Evolutionary conservation across 306 rosid genomes (phyloP).

Genomic region (Ceratonia siliqua): DNA sequence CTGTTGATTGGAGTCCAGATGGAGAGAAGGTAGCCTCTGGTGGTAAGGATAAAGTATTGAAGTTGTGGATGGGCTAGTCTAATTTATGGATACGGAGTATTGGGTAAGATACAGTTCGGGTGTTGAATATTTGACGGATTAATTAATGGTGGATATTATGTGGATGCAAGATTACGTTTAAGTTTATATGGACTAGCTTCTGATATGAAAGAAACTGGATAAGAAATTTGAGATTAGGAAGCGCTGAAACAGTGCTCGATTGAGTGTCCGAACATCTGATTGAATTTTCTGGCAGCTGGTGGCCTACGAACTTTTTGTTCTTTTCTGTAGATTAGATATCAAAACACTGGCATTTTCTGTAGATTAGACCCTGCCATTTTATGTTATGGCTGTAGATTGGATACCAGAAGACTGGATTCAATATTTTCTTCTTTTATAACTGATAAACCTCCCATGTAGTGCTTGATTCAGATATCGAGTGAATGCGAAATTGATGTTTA

Average conservation of each 20-base stretch:
- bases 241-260: conserved; percentile 1
- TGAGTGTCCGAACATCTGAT: conserved; percentile 16
- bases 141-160: conserved; percentile 14
- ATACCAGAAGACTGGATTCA: no score
- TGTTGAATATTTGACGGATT: conserved; percentile 10
- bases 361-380: no score
- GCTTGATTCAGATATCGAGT: no score
- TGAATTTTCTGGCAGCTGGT: not conserved
- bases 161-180: conserved; percentile 1
- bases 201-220: conserved; percentile 13
- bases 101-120: not conserved
- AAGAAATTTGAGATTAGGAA: not conserved
- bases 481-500: no score
- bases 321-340: no score
- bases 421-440: no score
- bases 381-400: no score
- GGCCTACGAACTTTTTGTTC: not conserved
- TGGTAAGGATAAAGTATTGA: conserved; percentile 90
- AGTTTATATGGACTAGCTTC: conserved; percentile 14
- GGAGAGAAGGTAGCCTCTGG: conserved; percentile 99
- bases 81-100: not conserved
- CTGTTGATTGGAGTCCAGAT: conserved; percentile 98
- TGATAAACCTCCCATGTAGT: no score
- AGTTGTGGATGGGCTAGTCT: conserved; percentile 92
- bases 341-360: no score